Evolutionary conservation across 2,329 filamentous ascomycete genomes (phyloP).

Genomic region (Gaeumannomyces tritici): DNA sequence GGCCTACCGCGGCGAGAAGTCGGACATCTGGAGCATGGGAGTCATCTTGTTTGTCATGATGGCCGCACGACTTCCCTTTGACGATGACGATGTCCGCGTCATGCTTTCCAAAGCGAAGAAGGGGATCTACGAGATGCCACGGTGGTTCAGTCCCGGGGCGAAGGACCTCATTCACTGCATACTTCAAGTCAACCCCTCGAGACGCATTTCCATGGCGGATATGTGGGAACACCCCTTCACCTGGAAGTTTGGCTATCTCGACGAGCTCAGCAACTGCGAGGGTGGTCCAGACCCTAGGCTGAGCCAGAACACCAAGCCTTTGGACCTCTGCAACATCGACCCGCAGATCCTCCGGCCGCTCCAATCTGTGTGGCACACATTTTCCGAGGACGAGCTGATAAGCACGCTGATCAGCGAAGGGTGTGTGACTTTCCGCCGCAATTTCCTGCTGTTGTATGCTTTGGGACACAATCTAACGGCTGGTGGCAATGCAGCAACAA

Average conservation of each 20-base stretch:
- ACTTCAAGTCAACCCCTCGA: conserved; percentile 66
- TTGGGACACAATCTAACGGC: background rate
- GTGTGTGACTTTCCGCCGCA: conserved; percentile 33
- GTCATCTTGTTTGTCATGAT: conserved; percentile 85
- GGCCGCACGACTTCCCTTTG: conserved; percentile 75
- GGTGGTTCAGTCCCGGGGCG: conserved; percentile 56
- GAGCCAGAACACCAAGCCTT: conserved; percentile 41
- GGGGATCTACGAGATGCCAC: conserved; percentile 52
- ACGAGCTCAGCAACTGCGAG: conserved; percentile 48
- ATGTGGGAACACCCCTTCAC: conserved; percentile 87
- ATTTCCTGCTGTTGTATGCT: conserved; percentile 1
- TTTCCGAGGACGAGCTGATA: conserved; percentile 62
- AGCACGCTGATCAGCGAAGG: conserved; percentile 55
- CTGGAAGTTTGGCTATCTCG: conserved; percentile 70
- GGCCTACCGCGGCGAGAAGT: conserved; percentile 73
- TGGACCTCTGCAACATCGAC: conserved; percentile 61
- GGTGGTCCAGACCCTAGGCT: background rate
- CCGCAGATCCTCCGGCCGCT: conserved; percentile 75
- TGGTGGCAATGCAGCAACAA: conserved; percentile 51
- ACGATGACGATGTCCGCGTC: conserved; percentile 51
- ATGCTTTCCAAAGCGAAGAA: conserved; percentile 54
- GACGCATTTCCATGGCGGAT: conserved; percentile 67
- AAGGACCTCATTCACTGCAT: conserved; percentile 72
- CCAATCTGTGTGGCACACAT: conserved; percentile 84
- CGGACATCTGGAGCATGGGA: conserved; percentile 91